Percentiles rank a stretch among this genome's conserved stretches.
phyloP scores from a whole-genome alignment of 495 filamentous ascomycete genomes.

The Aspergillus hancockii region DNA sequence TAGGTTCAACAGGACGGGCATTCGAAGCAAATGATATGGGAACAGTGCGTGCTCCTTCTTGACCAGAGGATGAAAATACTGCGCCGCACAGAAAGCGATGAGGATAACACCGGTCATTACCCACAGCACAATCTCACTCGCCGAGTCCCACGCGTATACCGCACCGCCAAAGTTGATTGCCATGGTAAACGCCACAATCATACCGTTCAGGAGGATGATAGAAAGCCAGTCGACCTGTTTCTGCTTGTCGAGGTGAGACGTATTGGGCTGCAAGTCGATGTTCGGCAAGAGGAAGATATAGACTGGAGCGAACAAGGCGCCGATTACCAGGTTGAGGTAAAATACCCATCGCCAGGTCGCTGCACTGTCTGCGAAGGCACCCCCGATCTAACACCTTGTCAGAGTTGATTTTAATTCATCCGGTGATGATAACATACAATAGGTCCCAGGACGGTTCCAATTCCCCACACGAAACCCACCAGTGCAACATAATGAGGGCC shows the following conservation, averaged over 20 bases:
- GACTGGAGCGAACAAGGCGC: conserved; percentile 52
- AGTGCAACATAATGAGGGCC: no score
- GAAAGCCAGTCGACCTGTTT: conserved; percentile 34
- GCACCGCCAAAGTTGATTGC: conserved; percentile 34
- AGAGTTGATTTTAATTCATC: no score
- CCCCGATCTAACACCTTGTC: no score
- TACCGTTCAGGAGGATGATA: conserved; percentile 23
- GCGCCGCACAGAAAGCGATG: conserved; percentile 37
- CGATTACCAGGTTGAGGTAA: conserved; percentile 57
- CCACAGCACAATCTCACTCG: conserved; percentile 26
- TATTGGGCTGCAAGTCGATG: conserved; percentile 43
- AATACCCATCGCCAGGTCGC: conserved; percentile 47
- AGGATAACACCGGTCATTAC: conserved; percentile 23
- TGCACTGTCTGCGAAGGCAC: conserved; percentile 33
- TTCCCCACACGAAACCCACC: no score
- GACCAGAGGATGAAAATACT: conserved; percentile 32
- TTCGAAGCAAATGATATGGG: no score
- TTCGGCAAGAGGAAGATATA: conserved; percentile 56
- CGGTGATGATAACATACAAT: no score
- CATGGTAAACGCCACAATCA: conserved; percentile 25
- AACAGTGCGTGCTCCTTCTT: no score
- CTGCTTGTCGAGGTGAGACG: conserved; percentile 17
- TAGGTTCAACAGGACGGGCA: no score
- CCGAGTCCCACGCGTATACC: conserved; percentile 30
- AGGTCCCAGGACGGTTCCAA: conserved; percentile 46